Percentiles rank a stretch among this genome's conserved stretches.
Conservation (phyloP, 108 stramenopile species). For the Skeletonema grethae region DNA sequence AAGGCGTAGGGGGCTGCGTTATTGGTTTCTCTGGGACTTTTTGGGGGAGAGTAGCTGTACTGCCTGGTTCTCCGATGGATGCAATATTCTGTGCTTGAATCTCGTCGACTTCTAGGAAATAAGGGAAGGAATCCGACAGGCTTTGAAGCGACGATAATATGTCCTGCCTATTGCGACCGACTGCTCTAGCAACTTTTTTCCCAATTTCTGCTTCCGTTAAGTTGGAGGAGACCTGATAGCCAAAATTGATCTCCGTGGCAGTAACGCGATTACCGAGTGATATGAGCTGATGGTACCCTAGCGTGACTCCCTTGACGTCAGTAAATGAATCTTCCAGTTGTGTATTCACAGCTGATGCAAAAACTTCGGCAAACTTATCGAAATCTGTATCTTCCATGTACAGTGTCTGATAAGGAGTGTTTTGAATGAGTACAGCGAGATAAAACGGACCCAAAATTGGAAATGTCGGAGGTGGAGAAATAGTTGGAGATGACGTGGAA, state of each 20-base stretch:
- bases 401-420: not conserved
- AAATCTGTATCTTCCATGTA: constrained; percentile 4
- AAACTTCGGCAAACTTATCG: not conserved
- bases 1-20: not conserved
- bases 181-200: not conserved
- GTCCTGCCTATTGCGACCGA: not conserved
- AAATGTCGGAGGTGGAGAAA: too few species aligned
- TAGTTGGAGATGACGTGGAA: too few species aligned
- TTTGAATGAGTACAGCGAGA: not conserved
- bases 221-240: not conserved
- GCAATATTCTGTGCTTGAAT: not conserved
- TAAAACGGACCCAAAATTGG: not conserved
- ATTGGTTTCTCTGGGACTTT: not conserved
- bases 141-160: not conserved
- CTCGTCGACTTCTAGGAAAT: not conserved
- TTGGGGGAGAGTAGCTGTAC: not conserved
- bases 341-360: not conserved
- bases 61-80: not conserved
- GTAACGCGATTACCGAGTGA: not conserved
- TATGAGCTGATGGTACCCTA: not conserved
- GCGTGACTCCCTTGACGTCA: not conserved
- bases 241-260: not conserved
- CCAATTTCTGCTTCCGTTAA: not conserved
- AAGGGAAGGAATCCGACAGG: not conserved
- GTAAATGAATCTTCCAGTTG: not conserved